Evolutionary conservation across 768 basidiomycete genomes (phyloP).

Genomic region (Serpula lacrymans): DNA sequence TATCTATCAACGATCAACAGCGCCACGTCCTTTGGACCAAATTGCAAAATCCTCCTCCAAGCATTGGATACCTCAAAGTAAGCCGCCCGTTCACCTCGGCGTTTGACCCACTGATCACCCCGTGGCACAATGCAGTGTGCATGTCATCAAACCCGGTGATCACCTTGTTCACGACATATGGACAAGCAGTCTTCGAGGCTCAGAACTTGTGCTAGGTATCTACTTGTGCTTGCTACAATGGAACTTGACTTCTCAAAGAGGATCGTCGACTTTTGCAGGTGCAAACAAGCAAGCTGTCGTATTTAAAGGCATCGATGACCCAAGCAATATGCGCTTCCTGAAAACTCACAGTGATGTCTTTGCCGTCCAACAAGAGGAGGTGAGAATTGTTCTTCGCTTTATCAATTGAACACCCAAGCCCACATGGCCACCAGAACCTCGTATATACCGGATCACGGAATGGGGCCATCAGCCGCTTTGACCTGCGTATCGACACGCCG

Average conservation of each 20-base stretch:
- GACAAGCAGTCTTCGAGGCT: conserved; percentile 46
- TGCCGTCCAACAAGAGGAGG: conserved; percentile 50
- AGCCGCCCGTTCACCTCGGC: conserved; percentile 7
- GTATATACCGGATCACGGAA: conserved; percentile 60
- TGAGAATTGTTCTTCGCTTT: conserved; percentile 20
- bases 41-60: conserved; percentile 46
- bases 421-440: conserved; percentile 34
- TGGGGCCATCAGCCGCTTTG: conserved; percentile 56
- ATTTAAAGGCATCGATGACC: conserved; percentile 46
- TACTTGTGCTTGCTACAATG: not conserved
- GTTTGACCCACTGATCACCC: not conserved
- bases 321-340: conserved; percentile 35
- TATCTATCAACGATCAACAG: conserved; percentile 26
- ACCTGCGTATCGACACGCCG: conserved; percentile 42
- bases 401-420: not conserved
- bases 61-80: conserved; percentile 40
- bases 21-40: conserved; percentile 54
- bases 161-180: conserved; percentile 52
- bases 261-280: conserved; percentile 34
- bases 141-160: conserved; percentile 29
- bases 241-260: too few species aligned
- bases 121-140: conserved; percentile 8
- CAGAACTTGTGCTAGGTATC: conserved; percentile 52
- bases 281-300: conserved; percentile 49
- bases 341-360: conserved; percentile 63